Evolutionary conservation across 2,329 filamentous ascomycete species (phyloP).

Genomic region (Didymella glomerata): DNA sequence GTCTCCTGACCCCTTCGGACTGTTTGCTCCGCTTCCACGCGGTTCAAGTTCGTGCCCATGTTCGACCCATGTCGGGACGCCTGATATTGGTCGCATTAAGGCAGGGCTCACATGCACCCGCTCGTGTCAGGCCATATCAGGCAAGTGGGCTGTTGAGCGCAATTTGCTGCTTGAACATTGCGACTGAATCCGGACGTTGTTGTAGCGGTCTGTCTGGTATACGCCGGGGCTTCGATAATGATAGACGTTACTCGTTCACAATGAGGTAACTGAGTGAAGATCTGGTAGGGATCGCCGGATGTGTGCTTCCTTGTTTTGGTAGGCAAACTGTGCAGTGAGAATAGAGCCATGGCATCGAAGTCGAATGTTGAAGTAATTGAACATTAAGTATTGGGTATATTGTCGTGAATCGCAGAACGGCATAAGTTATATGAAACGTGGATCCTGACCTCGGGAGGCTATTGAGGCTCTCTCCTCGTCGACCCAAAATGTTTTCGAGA

Average conservation of each 20-base stretch:
- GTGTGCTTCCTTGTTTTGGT: not conserved
- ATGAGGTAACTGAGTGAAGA: not conserved
- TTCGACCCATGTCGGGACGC: constrained; percentile 2
- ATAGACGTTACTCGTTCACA: not conserved
- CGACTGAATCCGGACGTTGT: constrained; percentile 4
- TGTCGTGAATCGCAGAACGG: constrained; percentile 5
- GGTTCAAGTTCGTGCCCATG: not conserved
- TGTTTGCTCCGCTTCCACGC: not conserved
- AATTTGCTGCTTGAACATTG: constrained; percentile 7
- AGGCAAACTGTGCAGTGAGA: not conserved
- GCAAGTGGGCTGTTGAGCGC: constrained; percentile 12
- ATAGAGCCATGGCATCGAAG: not conserved
- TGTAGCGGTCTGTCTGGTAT: constrained; percentile 9
- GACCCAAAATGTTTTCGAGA: constrained; percentile 43
- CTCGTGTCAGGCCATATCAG: constrained; percentile 17
- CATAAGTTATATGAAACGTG: constrained; percentile 6
- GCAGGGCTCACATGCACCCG: not conserved
- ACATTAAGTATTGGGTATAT: constrained; percentile 20
- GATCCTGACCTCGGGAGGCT: constrained; percentile 13
- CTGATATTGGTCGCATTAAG: constrained; percentile 11
- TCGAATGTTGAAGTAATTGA: not conserved
- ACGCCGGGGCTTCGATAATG: not conserved
- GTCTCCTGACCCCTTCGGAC: not conserved
- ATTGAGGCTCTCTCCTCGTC: constrained; percentile 37
- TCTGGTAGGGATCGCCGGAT: not conserved